Base-by-base conservation (phyloP, 2,329 filamentous ascomycete genomes). In the Fusarium sp. region DNA sequence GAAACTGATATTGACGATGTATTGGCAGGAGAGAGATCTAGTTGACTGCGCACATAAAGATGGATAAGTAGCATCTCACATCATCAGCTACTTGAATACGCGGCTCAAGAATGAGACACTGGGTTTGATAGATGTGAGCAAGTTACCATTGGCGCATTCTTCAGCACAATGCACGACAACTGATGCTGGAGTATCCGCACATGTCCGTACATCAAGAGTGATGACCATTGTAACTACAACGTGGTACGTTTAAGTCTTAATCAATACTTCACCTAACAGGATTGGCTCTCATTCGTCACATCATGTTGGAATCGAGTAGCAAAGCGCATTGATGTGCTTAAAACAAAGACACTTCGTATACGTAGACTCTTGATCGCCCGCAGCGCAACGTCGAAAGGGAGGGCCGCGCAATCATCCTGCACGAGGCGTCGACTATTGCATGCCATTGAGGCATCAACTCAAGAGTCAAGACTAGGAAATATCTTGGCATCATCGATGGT, bases 401-500 rank as follows among this genome's bases (percentile, higher is more conserved):
- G 57, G 66, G 67, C 66, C 66, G 33, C 67, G 67, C 67, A 69
- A 69, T 63, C 67, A 52, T 57, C 46, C 37, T 44, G 41, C 33
- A 41, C 23, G 56, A 70, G 65, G 61, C 61, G 66, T 58, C 32
- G 20, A 53, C 39, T 56, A 9, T 40, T 56, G 44, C 62, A 67
- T 70, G 43, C 47, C 66, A 53, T 56, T 33, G 30, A 23, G 23
- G 23, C 23, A 23, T 23, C 23, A 4, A 23, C 23, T 23, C 23
- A 23, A 23, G 7, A 23, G 23, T 23, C 27, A 41, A 33, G 22
- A 17, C 43, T 22, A 49, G 19, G 17, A 10, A 13, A 37, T 22
- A 33, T 48, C 66, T 67, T 70, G 66, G 57, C 57, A 56, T 33
- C 30, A 45, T 35, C 19, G 41, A 54, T 39, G 44, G 33, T 43